phyloP scores from a whole-genome alignment of 768 basidiomycete genomes.

The Naematelia encephala region DNA sequence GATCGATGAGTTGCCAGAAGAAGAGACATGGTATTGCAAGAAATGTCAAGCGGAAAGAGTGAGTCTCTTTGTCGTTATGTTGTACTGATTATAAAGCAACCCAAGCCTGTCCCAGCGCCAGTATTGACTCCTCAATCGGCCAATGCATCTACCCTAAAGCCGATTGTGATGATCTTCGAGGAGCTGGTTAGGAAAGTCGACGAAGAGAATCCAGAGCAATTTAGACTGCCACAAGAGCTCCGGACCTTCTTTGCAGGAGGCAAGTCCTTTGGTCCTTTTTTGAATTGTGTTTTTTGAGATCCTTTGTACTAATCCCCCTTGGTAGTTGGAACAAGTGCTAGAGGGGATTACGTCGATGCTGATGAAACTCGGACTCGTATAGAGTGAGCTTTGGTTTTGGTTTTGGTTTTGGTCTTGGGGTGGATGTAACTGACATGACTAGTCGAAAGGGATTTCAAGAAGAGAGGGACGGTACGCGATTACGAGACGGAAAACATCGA shows the following conservation, averaged over 20 bases:
- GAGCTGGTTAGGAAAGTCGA: constrained; percentile 70
- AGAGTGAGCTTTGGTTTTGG: constrained; percentile 82
- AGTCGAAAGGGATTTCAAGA: constrained; percentile 86
- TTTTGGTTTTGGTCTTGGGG: constrained; percentile 15
- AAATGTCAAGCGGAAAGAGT: constrained; percentile 54
- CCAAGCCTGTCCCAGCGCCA: background rate
- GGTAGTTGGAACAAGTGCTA: constrained; percentile 71
- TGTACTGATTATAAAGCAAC: background rate
- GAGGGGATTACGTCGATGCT: constrained; percentile 78
- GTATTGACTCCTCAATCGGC: background rate
- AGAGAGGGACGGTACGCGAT: constrained; percentile 80
- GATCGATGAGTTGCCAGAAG: constrained; percentile 74
- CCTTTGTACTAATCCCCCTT: constrained; percentile 7
- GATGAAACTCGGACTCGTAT: constrained; percentile 73
- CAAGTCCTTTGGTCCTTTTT: constrained; percentile 51
- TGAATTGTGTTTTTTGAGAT: background rate
- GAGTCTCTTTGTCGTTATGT: constrained; percentile 56
- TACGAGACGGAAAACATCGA: constrained; percentile 77
- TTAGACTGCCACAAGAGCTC: constrained; percentile 80
- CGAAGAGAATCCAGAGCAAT: constrained; percentile 70
- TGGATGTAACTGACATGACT: constrained; percentile 3
- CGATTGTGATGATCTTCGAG: constrained; percentile 42
- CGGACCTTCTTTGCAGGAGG: constrained; percentile 81
- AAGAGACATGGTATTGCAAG: constrained; percentile 54
- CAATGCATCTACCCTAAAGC: constrained; percentile 20